Base-by-base conservation (phyloP, 768 basidiomycete genomes). In the Kwoniella heveanensis region DNA sequence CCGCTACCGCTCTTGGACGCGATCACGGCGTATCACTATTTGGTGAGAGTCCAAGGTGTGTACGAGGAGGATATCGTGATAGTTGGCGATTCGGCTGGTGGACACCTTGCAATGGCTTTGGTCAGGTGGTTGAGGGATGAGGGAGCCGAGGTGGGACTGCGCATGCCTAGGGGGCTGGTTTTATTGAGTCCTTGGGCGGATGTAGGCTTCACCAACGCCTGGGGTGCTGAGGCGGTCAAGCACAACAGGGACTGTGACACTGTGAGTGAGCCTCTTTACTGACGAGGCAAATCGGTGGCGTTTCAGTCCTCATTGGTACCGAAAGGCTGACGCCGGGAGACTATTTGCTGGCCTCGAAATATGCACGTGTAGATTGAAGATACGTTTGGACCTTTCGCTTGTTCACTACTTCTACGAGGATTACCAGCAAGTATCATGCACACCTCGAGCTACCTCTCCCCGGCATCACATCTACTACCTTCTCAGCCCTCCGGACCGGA, bases 111-210 rank as follows among this genome's bases (percentile, higher is more conserved):
- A 21, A 84, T 96, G 0, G 92, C 91, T 0, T 80, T 92, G 54
- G 80, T 94, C 47, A 87, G 97, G 85, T 99, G 94, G 78, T 84
- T 99, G 19, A 85, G 95, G 22, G 95, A 99, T 76, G 88, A 92
- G 69, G 81, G 83, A 10, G 90, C 91, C 72, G 84, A 86, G 0
- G 49, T 68, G 8, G 67, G 67, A 0, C 74, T 96, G 3, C 51
- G 22, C 1, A 55, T 66, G 29, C 94, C 95, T 8, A 85, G 88
- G 36, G 91, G 88, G 2, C 88, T 88, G 5, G 90, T 97, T 26
- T 78, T 95, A 48, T 86, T 98, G 85, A 92, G 89, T 19, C 93
- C 93, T 2, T 96, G 93, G 93, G 90, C 92, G 66, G 92, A 92
- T 89, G 81, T 99, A 60, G 74, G 74, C 5, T 76, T 76, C 59